A percentile compares a stretch with the other conserved stretches of the same genome.
phyloP scores from a whole-genome alignment of 129 eudicot species.

The Flaveria linearis region DNA sequence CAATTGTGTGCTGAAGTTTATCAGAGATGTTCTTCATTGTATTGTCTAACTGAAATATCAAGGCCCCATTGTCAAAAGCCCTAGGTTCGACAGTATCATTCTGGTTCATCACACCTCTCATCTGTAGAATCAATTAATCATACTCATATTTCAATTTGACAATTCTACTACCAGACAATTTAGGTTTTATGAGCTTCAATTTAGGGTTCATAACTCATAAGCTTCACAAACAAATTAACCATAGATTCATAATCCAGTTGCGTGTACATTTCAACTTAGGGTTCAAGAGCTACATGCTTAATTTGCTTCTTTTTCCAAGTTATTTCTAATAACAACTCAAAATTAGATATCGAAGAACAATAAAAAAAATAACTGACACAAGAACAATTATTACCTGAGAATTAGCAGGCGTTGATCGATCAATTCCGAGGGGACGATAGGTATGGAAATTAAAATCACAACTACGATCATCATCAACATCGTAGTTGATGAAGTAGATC shows the following conservation, averaged over 20 bases:
- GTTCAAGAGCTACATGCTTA: conserved; percentile 19
- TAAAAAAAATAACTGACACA: neutral
- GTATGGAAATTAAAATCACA: conserved; percentile 33
- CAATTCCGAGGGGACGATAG: conserved; percentile 18
- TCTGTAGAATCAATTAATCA: conserved; percentile 23
- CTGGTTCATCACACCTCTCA: conserved; percentile 23
- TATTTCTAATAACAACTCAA: neutral
- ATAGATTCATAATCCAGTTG: neutral
- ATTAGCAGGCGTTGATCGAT: conserved; percentile 10
- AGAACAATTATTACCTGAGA: conserved; percentile 19
- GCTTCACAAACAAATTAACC: neutral
- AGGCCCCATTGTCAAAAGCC: conserved; percentile 17
- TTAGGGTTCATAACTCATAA: conserved; percentile 3
- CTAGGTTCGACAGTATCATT: conserved; percentile 10
- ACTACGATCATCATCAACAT: conserved; percentile 34
- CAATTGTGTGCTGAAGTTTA: conserved; percentile 25
- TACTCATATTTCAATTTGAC: conserved; percentile 1
- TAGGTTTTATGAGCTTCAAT: conserved; percentile 12
- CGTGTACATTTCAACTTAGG: neutral
- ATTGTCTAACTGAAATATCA: conserved; percentile 26
- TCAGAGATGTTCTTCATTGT: conserved; percentile 31
- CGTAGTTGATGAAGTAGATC: no score
- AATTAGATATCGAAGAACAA: neutral
- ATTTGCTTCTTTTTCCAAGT: neutral
- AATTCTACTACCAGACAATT: neutral